These are phyloP conservation scores for Colletotrichum somersetense DNA, from an alignment of 2,329 filamentous ascomycete species.

Conservation along the genomic window DNA sequence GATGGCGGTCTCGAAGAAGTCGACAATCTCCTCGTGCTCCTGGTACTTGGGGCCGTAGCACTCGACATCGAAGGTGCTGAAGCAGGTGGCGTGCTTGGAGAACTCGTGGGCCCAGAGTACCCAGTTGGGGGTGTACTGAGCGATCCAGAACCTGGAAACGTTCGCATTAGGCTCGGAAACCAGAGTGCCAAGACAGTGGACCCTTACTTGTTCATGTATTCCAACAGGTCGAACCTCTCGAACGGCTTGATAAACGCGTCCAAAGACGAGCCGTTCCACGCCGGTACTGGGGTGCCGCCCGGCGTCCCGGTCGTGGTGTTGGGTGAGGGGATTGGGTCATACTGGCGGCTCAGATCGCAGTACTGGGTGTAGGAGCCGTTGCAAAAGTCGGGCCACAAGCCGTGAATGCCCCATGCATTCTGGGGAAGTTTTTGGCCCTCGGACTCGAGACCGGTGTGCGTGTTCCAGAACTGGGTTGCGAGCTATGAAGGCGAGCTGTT, in stretches of 20 bases:
- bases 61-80: conserved; percentile 71
- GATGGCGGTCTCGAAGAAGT: conserved; percentile 73
- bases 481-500: conserved; percentile 51
- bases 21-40: conserved; percentile 69
- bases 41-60: conserved; percentile 73
- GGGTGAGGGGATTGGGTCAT: conserved; percentile 70
- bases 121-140: conserved; percentile 66
- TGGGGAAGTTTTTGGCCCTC: conserved; percentile 69
- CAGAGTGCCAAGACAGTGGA: background rate
- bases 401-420: conserved; percentile 71
- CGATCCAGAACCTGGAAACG: conserved; percentile 64
- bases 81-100: conserved; percentile 77
- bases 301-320: conserved; percentile 72
- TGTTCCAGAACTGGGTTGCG: conserved; percentile 74
- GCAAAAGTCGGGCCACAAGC: conserved; percentile 68
- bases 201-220: conserved; percentile 71
- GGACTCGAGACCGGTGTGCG: conserved; percentile 71
- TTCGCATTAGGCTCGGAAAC: conserved; percentile 47
- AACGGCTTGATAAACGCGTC: conserved; percentile 70
- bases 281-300: conserved; percentile 65
- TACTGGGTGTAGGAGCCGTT: conserved; percentile 73
- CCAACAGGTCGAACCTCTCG: conserved; percentile 70
- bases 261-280: conserved; percentile 70
- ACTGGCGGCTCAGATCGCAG: conserved; percentile 74
- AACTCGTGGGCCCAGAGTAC: conserved; percentile 77